Evolutionary conservation across 208 protist genomes (phyloP), one percentile per base, ranked within the genome.

Genomic region (Lotmaria passim): DNA sequence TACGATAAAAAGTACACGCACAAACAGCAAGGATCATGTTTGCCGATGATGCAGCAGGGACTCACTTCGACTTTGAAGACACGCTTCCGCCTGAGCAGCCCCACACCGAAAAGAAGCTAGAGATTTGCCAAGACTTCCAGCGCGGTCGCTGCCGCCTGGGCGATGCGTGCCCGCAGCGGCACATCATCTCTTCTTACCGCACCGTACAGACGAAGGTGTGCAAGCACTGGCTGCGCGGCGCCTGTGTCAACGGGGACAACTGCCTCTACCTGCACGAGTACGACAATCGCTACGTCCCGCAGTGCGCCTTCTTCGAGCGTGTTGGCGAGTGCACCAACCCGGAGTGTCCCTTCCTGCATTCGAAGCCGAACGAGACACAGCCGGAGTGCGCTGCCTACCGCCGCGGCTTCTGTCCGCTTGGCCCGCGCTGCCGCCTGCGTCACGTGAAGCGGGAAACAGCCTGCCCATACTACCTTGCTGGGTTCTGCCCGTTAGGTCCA

Each of bases 201-300:
- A 83, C 79, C 33, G 83, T 93, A 58, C 86, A 92, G 44, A 69
- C 79, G 15, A 89, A 93, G 68, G 98, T 99, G 46, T 99, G 98
- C 79, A 98, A 98, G 76, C 97, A 99, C 81, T 99, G 97, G 97
- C 79, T 99, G 39, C 87, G 97, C 61, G 97, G 97, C 23, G 81
- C 98, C 15, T 99, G 98, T 73, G 98, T 97, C 39, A 99, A 98
- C 67, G 97, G 96, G 7, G 93, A 98, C 36, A 86, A 97, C 67
- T 99, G 98, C 71, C 87, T 98, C 39, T 99, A 96, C 73, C 73
- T 99, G 39, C 98, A 99, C 79, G 93, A 98, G 68, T 99, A 98
- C 73, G 89, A 98, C 57, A 81, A 94, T 48, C 79, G 86, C 41
- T 98, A 96, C 51, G 98, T 99, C 72, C 98, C 98, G 2, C 81